A percentile compares a stretch with the other conserved stretches of the same genome.
phyloP scores from a whole-genome alignment of 495 filamentous ascomycete genomes.

The Neurospora sp. region DNA sequence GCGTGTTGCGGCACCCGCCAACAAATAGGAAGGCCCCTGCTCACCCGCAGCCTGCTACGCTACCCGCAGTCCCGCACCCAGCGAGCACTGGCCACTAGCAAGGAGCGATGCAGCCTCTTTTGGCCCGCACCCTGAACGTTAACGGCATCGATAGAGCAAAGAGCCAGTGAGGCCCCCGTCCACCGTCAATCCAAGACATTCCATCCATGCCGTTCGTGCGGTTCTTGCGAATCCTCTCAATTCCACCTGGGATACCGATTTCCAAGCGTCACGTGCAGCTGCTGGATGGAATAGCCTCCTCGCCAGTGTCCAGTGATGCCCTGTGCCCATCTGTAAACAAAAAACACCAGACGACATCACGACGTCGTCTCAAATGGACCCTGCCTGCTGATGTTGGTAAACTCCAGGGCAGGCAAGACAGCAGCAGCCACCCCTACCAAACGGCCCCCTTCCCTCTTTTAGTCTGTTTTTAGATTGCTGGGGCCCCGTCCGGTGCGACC shows the following conservation, averaged over 20 bases:
- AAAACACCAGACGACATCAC: background rate
- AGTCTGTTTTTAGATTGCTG: conserved; percentile 20
- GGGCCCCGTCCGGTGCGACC: conserved; percentile 9
- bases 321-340: background rate
- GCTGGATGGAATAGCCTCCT: background rate
- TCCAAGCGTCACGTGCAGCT: background rate
- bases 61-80: conserved; percentile 1
- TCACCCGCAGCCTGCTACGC: conserved; percentile 3
- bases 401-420: background rate
- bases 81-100: conserved; percentile 1
- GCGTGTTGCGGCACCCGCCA: conserved; percentile 9
- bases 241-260: background rate
- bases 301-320: background rate
- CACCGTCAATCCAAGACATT: background rate
- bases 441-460: conserved; percentile 6
- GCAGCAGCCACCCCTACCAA: background rate
- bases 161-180: background rate
- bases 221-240: background rate
- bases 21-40: conserved; percentile 10
- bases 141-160: background rate
- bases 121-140: background rate
- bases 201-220: background rate
- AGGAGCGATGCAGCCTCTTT: background rate
- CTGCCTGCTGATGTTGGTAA: background rate
- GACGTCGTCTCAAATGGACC: background rate